These are phyloP conservation scores for Trifolium fragiferum DNA, from an alignment of 306 rosid species.

Conservation along the genomic window DNA sequence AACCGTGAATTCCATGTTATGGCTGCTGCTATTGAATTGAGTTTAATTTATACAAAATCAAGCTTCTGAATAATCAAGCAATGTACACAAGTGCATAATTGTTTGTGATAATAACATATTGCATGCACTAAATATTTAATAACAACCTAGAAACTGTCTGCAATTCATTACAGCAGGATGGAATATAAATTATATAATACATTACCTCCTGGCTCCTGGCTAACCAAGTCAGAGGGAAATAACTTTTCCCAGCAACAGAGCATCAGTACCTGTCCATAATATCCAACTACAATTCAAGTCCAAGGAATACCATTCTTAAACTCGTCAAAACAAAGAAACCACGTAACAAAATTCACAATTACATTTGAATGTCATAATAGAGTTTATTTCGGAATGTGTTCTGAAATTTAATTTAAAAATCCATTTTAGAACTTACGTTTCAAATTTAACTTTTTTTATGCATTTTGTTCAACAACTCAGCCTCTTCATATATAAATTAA, in stretches of 20 bases:
- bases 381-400: too few relatives aligned
- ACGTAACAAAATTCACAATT: constrained; percentile 21
- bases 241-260: constrained; percentile 89
- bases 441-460: too few relatives aligned
- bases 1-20: too few relatives aligned
- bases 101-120: not conserved
- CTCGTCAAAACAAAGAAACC: constrained; percentile 42
- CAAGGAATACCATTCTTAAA: constrained; percentile 26
- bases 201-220: constrained; percentile 97
- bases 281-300: constrained; percentile 67
- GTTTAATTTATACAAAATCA: too few relatives aligned
- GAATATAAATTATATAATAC: constrained; percentile 14
- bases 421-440: too few relatives aligned
- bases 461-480: too few relatives aligned
- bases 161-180: constrained; percentile 5
- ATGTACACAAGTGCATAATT: constrained; percentile 19
- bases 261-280: constrained; percentile 99
- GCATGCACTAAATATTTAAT: not conserved
- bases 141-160: constrained; percentile 18
- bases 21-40: too few relatives aligned
- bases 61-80: constrained; percentile 41
- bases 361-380: constrained; percentile 1
- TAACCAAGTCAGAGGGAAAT: constrained; percentile 94
- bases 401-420: too few relatives aligned
- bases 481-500: too few relatives aligned